phyloP scores from a whole-genome alignment of 345 rosid genomes.

The Salix caprea region DNA sequence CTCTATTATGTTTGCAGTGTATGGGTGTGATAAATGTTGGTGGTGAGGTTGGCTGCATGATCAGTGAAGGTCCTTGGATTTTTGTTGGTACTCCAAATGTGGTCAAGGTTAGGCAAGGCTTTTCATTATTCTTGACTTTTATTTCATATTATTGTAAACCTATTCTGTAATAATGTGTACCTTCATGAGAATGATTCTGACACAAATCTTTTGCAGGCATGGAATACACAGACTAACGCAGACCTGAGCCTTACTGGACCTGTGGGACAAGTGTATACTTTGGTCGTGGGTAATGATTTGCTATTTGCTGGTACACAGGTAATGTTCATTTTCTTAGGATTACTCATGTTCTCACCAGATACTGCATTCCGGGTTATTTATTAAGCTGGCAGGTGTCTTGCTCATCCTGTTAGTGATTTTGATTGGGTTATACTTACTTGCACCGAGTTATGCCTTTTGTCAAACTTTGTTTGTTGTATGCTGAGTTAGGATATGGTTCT shows the following conservation, averaged over 20 bases:
- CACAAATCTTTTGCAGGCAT: slow-evolving; percentile 52
- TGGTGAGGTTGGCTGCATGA: slow-evolving; percentile 89
- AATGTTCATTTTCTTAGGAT: not conserved
- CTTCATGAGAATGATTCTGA: not conserved
- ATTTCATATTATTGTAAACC: not conserved
- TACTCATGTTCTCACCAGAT: not conserved
- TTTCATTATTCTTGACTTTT: not conserved
- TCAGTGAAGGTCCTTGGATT: slow-evolving; percentile 94
- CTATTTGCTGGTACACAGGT: slow-evolving; percentile 96
- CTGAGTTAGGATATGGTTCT: too few relatives aligned
- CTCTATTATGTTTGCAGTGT: slow-evolving; percentile 47
- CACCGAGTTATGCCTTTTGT: not conserved
- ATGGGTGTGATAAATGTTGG: slow-evolving; percentile 56
- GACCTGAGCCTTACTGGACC: slow-evolving; percentile 86
- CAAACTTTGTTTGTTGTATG: not conserved
- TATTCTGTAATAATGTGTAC: not conserved
- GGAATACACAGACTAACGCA: slow-evolving; percentile 70
- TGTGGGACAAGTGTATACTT: slow-evolving; percentile 84
- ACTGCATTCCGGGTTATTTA: not conserved
- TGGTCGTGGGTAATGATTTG: slow-evolving; percentile 77
- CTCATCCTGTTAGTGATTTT: not conserved
- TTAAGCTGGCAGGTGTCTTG: not conserved
- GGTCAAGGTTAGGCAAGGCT: slow-evolving; percentile 58
- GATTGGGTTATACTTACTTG: not conserved
- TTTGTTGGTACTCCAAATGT: slow-evolving; percentile 82